A percentile compares a stretch with the other conserved stretches of the same genome.
phyloP scores from a whole-genome alignment of 2,329 filamentous ascomycete genomes.

The Sphaerulina musiva region DNA sequence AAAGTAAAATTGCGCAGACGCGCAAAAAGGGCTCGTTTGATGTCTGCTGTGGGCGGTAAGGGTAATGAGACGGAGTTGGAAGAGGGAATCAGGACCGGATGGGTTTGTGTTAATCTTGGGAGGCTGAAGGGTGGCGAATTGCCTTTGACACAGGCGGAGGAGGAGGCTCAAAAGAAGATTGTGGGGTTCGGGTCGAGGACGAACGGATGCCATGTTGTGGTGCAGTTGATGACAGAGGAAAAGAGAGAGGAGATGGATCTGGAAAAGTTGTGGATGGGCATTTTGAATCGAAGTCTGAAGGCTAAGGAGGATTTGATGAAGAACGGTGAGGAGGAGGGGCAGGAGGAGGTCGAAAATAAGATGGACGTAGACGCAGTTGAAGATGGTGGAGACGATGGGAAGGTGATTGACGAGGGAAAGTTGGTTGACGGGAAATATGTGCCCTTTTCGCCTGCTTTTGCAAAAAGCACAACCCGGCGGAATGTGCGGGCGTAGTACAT shows the following conservation, averaged over 20 bases:
- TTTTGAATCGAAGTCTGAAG: slow-evolving; percentile 23
- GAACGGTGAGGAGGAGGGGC: slow-evolving; percentile 1
- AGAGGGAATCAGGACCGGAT: slow-evolving; percentile 85
- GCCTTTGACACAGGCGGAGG: slow-evolving; percentile 38
- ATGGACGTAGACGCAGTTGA: not conserved
- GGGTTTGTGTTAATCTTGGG: slow-evolving; percentile 91
- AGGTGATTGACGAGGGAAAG: not conserved
- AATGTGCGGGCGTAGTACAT: not conserved
- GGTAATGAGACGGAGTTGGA: slow-evolving; percentile 57
- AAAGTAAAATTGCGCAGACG: slow-evolving; percentile 79
- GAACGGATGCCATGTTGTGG: slow-evolving; percentile 56
- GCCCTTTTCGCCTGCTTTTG: not conserved
- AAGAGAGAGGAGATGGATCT: slow-evolving; percentile 62
- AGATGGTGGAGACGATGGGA: not conserved
- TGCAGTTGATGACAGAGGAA: slow-evolving; percentile 66
- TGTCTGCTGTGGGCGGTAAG: slow-evolving; percentile 62
- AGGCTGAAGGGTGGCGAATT: slow-evolving; percentile 63
- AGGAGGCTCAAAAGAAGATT: slow-evolving; percentile 48
- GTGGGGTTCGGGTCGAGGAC: slow-evolving; percentile 67
- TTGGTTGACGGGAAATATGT: not conserved
- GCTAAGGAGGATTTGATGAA: slow-evolving; percentile 20
- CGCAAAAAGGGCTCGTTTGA: slow-evolving; percentile 70
- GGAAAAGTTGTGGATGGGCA: slow-evolving; percentile 54
- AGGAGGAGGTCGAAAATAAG: not conserved
- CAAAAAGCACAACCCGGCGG: not conserved